These are phyloP conservation scores for Colletotrichum euphorbiae DNA, from an alignment of 2,329 filamentous ascomycete species.

Conservation along the genomic window DNA sequence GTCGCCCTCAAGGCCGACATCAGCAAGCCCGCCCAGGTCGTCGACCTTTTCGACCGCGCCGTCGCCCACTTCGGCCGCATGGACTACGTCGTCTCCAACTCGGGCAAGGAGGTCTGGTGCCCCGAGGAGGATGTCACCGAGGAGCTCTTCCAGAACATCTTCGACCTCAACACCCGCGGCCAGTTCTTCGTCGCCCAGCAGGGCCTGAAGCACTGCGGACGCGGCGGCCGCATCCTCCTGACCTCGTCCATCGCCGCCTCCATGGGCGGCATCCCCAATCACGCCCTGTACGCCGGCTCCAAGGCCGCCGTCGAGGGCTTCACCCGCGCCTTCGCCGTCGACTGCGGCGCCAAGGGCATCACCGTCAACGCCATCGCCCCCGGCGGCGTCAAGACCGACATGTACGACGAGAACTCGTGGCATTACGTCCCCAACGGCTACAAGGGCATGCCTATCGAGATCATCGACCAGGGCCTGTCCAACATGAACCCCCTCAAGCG, in stretches of 20 bases:
- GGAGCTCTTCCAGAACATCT: constrained; percentile 78
- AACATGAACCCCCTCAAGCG: constrained; percentile 69
- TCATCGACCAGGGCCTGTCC: constrained; percentile 66
- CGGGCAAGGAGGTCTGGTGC: constrained; percentile 78
- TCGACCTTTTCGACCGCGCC: constrained; percentile 73
- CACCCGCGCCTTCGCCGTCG: constrained; percentile 77
- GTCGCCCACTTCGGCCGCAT: constrained; percentile 74
- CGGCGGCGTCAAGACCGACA: constrained; percentile 80
- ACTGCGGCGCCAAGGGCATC: constrained; percentile 75
- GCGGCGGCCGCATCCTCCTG: constrained; percentile 77
- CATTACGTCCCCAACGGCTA: constrained; percentile 70
- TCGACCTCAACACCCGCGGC: constrained; percentile 76
- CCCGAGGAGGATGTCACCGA: constrained; percentile 76
- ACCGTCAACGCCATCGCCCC: constrained; percentile 80
- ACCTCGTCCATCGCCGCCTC: constrained; percentile 78
- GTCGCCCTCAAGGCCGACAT: constrained; percentile 74
- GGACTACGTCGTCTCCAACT: constrained; percentile 80
- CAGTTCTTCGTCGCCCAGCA: constrained; percentile 85
- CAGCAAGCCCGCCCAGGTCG: constrained; percentile 68
- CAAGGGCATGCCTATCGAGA: constrained; percentile 62
- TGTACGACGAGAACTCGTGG: constrained; percentile 79
- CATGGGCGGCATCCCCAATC: constrained; percentile 74
- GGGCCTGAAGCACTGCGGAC: constrained; percentile 76
- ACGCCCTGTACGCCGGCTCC: constrained; percentile 77
- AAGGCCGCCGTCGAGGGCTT: constrained; percentile 81